Percentiles rank a stretch among this genome's conserved stretches.
Conservation (phyloP, 192 early-diverging fungal species). For the Dissophora ornata region DNA sequence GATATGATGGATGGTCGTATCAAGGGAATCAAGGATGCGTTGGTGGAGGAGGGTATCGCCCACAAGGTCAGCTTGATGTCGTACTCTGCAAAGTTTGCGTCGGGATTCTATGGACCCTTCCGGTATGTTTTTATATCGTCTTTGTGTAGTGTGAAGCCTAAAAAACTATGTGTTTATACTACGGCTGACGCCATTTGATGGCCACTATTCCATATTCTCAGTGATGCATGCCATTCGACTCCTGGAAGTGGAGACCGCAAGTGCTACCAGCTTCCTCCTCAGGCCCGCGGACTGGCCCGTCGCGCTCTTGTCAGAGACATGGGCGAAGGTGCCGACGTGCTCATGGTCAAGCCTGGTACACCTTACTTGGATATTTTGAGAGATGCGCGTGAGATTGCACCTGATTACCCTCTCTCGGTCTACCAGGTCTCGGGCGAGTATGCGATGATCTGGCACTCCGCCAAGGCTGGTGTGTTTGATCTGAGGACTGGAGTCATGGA, state of each 20-base stretch:
- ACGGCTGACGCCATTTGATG: neutral
- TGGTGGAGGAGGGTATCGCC: constrained; percentile 78
- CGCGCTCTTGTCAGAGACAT: constrained; percentile 90
- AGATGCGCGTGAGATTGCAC: constrained; percentile 79
- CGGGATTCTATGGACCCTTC: constrained; percentile 97
- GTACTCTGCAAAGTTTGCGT: constrained; percentile 98
- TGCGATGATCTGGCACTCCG: constrained; percentile 87
- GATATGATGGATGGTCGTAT: constrained; percentile 99
- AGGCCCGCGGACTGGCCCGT: constrained; percentile 89
- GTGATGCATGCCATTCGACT: constrained; percentile 93
- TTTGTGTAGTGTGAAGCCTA: constrained; percentile 17
- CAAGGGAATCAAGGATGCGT: constrained; percentile 87
- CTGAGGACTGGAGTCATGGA: constrained; percentile 89
- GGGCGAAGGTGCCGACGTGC: constrained; percentile 93
- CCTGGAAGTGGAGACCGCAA: constrained; percentile 91
- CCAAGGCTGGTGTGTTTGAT: constrained; percentile 85
- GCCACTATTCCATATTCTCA: neutral
- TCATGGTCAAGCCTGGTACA: constrained; percentile 97
- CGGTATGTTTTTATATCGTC: constrained; percentile 57
- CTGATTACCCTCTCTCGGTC: constrained; percentile 92
- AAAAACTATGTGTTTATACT: too few species aligned
- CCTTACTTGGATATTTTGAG: constrained; percentile 97
- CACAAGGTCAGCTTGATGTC: constrained; percentile 90
- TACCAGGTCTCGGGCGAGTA: constrained; percentile 96
- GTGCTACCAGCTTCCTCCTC: constrained; percentile 94